A percentile compares a stretch with the other conserved stretches of the same genome.
phyloP scores from a whole-genome alignment of 768 basidiomycete species.

The Rhizopogon vinicolor region DNA sequence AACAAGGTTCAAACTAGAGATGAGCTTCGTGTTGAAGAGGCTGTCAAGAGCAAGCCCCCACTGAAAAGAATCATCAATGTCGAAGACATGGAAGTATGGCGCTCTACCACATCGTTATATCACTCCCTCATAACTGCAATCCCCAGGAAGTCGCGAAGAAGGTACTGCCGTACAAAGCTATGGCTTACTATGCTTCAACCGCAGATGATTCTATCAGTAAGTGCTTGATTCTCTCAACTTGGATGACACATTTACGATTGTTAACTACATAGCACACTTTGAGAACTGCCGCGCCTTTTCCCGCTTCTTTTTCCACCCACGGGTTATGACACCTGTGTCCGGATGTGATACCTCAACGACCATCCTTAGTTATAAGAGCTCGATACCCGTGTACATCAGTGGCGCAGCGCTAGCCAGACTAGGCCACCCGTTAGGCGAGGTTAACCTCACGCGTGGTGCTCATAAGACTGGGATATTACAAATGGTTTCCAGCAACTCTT shows the following conservation, averaged over 20 bases:
- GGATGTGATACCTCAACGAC: conserved; percentile 65
- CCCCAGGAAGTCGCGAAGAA: conserved; percentile 64
- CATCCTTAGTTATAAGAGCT: conserved; percentile 65
- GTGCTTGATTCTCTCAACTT: conserved; percentile 17
- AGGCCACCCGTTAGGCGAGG: conserved; percentile 87
- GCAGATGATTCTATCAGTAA: conserved; percentile 81
- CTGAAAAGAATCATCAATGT: conserved; percentile 68
- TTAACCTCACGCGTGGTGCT: conserved; percentile 73
- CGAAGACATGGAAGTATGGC: conserved; percentile 73
- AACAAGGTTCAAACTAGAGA: conserved; percentile 58
- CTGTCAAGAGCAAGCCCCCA: conserved; percentile 56
- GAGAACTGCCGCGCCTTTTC: conserved; percentile 81
- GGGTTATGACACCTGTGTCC: conserved; percentile 69
- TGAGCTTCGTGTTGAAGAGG: conserved; percentile 62
- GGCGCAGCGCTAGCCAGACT: conserved; percentile 82
- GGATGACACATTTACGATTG: conserved; percentile 11
- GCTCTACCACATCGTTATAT: background rate
- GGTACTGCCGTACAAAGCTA: conserved; percentile 68
- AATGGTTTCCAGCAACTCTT: conserved; percentile 80
- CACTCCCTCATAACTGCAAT: background rate
- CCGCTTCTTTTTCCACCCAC: conserved; percentile 83
- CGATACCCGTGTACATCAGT: conserved; percentile 79
- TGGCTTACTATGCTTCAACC: conserved; percentile 83
- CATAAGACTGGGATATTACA: conserved; percentile 69
- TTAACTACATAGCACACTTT: conserved; percentile 38